Conservation (phyloP, 2,329 filamentous ascomycete genomes). For the Hypoxylon rubiginosum region DNA sequence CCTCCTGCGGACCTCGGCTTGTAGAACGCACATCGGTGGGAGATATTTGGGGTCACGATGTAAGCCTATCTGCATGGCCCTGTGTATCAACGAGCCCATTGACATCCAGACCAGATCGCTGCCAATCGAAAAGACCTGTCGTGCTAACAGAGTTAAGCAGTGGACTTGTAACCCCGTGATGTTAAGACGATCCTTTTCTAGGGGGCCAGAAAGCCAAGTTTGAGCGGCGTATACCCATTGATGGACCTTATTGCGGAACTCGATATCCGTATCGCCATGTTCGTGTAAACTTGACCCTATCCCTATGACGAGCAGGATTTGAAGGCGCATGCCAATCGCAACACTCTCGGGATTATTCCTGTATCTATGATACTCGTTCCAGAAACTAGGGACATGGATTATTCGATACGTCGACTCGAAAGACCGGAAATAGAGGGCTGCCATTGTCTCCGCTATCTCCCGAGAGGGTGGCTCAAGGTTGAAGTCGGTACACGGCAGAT, state of each 20-base stretch:
- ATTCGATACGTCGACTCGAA: conserved; percentile 67
- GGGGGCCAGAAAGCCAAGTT: conserved; percentile 57
- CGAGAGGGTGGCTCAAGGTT: conserved; percentile 48
- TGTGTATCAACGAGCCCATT: conserved; percentile 56
- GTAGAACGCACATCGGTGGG: conserved; percentile 52
- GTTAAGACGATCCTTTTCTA: conserved; percentile 55
- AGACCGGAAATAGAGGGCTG: conserved; percentile 61
- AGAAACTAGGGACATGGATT: conserved; percentile 66
- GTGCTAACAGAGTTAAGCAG: conserved; percentile 56
- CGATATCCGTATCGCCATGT: conserved; percentile 41
- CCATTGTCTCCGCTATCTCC: conserved; percentile 57
- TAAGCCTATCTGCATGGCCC: conserved; percentile 61
- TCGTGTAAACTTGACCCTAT: conserved; percentile 56
- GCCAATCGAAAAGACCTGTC: conserved; percentile 58
- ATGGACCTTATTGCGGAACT: conserved; percentile 49
- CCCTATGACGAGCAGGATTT: conserved; percentile 57
- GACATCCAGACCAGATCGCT: conserved; percentile 59
- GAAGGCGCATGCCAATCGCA: conserved; percentile 49
- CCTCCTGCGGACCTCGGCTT: conserved; percentile 57
- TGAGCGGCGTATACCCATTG: conserved; percentile 59
- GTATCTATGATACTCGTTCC: conserved; percentile 61
- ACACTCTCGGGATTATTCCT: conserved; percentile 56
- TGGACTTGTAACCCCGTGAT: conserved; percentile 56
- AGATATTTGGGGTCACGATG: conserved; percentile 59
- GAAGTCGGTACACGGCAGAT: conserved; percentile 41